A percentile compares a stretch with the other conserved stretches of the same genome.
These are phyloP conservation scores for Alliaria petiolata DNA, from an alignment of 345 rosid species.

Conservation along the genomic window DNA sequence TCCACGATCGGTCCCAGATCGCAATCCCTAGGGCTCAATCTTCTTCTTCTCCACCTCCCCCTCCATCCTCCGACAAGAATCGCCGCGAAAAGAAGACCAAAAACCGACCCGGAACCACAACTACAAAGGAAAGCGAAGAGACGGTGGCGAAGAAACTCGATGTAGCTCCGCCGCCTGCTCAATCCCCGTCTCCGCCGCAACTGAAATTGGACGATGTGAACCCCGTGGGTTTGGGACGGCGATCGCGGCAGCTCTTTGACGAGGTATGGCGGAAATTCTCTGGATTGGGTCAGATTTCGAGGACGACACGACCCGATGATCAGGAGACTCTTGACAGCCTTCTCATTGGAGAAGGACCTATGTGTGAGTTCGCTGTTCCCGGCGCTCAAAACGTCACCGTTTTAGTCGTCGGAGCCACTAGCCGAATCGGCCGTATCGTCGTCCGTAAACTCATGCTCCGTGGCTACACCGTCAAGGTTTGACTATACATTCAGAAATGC, in stretches of 20 bases:
- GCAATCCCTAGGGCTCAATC: conserved; percentile 39
- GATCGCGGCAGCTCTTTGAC: conserved; percentile 84
- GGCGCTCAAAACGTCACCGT: conserved; percentile 92
- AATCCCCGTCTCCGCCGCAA: conserved; percentile 32
- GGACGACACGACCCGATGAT: conserved; percentile 72
- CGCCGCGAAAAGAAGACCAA: conserved; percentile 25
- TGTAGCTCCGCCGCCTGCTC: background rate
- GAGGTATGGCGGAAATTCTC: conserved; percentile 98
- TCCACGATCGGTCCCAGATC: conserved; percentile 27
- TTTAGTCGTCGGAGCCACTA: conserved; percentile 88
- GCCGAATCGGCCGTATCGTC: conserved; percentile 89
- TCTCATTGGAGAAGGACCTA: conserved; percentile 81
- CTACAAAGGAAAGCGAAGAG: conserved; percentile 26
- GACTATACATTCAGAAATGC: background rate
- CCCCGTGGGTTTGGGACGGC: conserved; percentile 84
- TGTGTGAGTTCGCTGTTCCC: conserved; percentile 91
- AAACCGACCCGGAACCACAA: conserved; percentile 14
- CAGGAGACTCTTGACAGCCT: conserved; percentile 57
- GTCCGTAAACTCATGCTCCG: conserved; percentile 96
- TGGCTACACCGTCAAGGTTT: conserved; percentile 85
- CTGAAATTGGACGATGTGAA: conserved; percentile 77
- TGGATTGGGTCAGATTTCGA: conserved; percentile 86
- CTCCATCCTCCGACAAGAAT: conserved; percentile 25
- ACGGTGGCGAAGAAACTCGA: conserved; percentile 9
- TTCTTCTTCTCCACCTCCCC: conserved; percentile 25